Base-by-base conservation (phyloP, 257 asterid genomes). In the Solanum bulbocastanum region DNA sequence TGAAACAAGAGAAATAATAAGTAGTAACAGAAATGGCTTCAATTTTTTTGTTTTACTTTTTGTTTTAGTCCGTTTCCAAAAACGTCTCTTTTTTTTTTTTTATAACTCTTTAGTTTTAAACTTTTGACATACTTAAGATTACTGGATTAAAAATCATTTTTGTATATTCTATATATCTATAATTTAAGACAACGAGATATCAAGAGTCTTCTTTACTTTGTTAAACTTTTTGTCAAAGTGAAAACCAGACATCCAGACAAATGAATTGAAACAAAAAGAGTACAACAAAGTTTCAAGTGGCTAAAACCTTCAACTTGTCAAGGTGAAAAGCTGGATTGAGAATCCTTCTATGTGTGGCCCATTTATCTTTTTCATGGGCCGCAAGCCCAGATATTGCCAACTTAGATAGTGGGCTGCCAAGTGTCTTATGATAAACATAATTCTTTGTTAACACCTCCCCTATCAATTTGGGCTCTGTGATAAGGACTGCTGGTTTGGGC, bases 381-480 rank as follows among this genome's bases (percentile, higher is more conserved):
- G 83, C 91, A 36, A 93, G 9, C 46, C 96, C 98, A 89, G 20
- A 49, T 23, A 89, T 91, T 46, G 90, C 83, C 46, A 90, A 33
- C 35, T 84, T 88, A 36, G 42, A 76, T 11, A 91, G 8, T 65
- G 92, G 90, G 88, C 52, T 90, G 15, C 66, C 12, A 7, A 40
- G 52, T 15, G 90, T 85, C 92, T 91, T 93, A 56, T 89, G 95
- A 76, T 90, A 94, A 13, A 92, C 33, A 13, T 58, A 83, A 65
- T 30, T 79, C 85, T 91, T 94, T 2, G 93, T 89, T 88, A 94
- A n/a, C n/a, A 94, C 87, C 68, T 93, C 96, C 83, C 87, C 88
- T 33, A 91, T 83, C 12, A 44, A 73, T 49, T 91, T 92, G 10
- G 94, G 91, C 12, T 94, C 95, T 65, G 46, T 49, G 27, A 94